Evolutionary conservation across 768 basidiomycete species (phyloP), one percentile per base, ranked within the genome.

Genomic region (Pisolithus albus): DNA sequence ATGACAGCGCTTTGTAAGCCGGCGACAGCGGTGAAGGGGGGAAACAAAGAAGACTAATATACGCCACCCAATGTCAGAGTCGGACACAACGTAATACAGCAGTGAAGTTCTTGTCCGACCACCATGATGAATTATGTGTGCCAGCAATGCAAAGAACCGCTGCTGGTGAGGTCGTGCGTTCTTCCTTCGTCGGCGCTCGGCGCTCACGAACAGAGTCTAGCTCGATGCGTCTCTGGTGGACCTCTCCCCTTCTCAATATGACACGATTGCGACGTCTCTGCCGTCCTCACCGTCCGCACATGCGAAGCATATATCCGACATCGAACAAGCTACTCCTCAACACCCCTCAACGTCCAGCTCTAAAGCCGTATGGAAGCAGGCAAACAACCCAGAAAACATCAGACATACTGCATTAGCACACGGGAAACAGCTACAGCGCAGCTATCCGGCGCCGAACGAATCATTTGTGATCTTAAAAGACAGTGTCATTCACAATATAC

Each of bases 381-480:
- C 83, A 47, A 76, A 75, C 59, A 71, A 72, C 52, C 57, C 65
- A 37, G 68, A 67, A 46, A 51, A 64, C 10, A 64, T 71, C 23
- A 61, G 58, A 49, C 66, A 79, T 46, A 81, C 83, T 32, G 65
- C 78, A 54, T 80, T 77, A 59, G 73, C 77, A 23, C 79, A 79
- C 65, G 78, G 75, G 56, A 86, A 83, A 61, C 83, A 81, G 56
- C 71, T 78, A 18, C 79, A 80, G 59, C 78, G 76, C 52, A 72
- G 59, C 40, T 66, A 73, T 18, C 74, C 70, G 30, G 73, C 79
- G 39, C 88, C 91, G 7, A 87, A 81, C 60, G 92, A 93, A 67
- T 95, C 92, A 23, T 96, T 94, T 69, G 88, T 96, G 53, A 77
- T 96, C 40, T 74, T 94, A 24, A 87, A 91, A 65, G 91, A 93